phyloP scores from a whole-genome alignment of 257 asterid genomes.

The Jacaranda copaia region DNA sequence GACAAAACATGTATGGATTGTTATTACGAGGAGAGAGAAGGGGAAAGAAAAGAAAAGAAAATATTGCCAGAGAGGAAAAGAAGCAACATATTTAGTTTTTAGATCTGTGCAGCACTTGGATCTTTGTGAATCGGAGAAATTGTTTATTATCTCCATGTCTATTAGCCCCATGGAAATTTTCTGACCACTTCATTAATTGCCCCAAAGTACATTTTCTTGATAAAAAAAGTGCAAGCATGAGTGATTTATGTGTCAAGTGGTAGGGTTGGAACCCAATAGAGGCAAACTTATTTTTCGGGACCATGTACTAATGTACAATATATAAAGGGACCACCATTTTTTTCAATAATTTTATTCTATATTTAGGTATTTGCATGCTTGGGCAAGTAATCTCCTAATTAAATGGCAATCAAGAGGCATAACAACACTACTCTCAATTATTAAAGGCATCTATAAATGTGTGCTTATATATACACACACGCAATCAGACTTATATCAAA shows the following conservation, averaged over 20 bases:
- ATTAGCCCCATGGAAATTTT: slow-evolving; percentile 9
- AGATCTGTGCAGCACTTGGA: slow-evolving; percentile 30
- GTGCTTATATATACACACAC: too few relatives aligned
- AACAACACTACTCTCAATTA: too few relatives aligned
- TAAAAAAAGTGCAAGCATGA: slow-evolving; percentile 27
- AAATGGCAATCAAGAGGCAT: too few relatives aligned
- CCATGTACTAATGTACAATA: slow-evolving; percentile 27
- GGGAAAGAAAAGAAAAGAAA: too few relatives aligned
- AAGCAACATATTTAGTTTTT: slow-evolving; percentile 24
- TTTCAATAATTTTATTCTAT: neutral
- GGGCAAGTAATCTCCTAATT: neutral
- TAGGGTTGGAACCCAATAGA: neutral
- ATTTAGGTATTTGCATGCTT: slow-evolving; percentile 5
- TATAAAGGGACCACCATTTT: slow-evolving; percentile 33
- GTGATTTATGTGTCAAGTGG: slow-evolving; percentile 35
- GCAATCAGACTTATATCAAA: too few relatives aligned
- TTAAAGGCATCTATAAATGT: too few relatives aligned
- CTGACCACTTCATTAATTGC: slow-evolving; percentile 32
- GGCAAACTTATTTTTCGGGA: slow-evolving; percentile 35
- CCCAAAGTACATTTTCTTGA: slow-evolving; percentile 27
- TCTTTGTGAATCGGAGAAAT: slow-evolving; percentile 23
- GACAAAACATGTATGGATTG: slow-evolving; percentile 19
- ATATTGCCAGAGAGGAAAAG: slow-evolving; percentile 1
- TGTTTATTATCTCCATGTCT: slow-evolving; percentile 21
- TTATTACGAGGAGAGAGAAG: slow-evolving; percentile 24